Evolutionary conservation across 805 yeast genomes (phyloP).

Genomic region (Metschnikowia gelsemii): DNA sequence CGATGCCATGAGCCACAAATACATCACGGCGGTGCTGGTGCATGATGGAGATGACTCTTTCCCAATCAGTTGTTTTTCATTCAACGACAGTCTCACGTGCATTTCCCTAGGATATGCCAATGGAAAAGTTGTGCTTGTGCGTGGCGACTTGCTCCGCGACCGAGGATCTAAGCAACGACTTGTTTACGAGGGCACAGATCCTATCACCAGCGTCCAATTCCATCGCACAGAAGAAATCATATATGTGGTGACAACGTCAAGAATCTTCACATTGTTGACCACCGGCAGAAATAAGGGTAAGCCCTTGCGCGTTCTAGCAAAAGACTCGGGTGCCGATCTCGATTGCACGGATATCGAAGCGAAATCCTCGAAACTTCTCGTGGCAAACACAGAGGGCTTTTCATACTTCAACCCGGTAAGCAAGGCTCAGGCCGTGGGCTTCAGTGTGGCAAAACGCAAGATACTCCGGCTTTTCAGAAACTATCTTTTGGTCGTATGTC

Average conservation of each 20-base stretch:
- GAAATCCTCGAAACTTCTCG: conserved; percentile 52
- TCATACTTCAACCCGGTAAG: conserved; percentile 59
- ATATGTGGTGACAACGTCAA: conserved; percentile 74
- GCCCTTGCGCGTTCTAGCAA: conserved; percentile 49
- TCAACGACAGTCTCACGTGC: conserved; percentile 56
- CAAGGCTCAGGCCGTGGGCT: conserved; percentile 51
- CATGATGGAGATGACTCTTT: conserved; percentile 72
- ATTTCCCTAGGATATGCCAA: conserved; percentile 78
- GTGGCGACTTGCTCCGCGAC: conserved; percentile 88
- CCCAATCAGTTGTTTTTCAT: conserved; percentile 69
- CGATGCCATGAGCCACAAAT: conserved; percentile 33
- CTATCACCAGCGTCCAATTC: conserved; percentile 75
- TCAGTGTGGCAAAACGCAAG: conserved; percentile 56
- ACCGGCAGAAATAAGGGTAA: conserved; percentile 75
- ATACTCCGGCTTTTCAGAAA: conserved; percentile 47
- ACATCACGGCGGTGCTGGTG: conserved; percentile 61
- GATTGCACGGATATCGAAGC: conserved; percentile 47
- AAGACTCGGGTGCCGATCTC: conserved; percentile 48
- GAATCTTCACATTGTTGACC: conserved; percentile 68
- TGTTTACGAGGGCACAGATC: conserved; percentile 72
- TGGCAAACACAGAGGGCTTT: conserved; percentile 63
- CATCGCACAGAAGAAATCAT: conserved; percentile 50
- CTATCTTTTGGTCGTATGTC: conserved; percentile 60
- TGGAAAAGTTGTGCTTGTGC: conserved; percentile 74
- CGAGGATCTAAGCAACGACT: conserved; percentile 86